These are phyloP conservation scores for Liriodendron chinense DNA, from an alignment of 164 flowering plant genomes.

Conservation along the genomic window DNA sequence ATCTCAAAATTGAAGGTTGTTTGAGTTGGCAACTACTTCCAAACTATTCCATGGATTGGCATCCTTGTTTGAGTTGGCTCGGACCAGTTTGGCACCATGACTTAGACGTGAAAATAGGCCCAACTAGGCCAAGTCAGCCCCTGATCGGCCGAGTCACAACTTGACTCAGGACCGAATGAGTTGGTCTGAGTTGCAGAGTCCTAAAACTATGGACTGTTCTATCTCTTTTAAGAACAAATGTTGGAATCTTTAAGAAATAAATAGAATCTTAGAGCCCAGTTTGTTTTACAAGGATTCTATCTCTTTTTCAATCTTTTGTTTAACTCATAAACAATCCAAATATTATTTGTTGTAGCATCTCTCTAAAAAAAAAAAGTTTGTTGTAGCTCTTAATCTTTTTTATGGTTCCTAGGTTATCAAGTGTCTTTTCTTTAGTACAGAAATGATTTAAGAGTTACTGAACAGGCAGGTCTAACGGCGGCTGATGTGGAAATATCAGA, in stretches of 20 bases:
- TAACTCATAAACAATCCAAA: no score
- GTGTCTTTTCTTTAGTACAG: background rate
- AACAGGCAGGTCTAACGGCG: conserved; percentile 93
- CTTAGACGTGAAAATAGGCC: background rate
- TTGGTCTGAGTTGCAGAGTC: no score
- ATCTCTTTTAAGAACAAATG: background rate
- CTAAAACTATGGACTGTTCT: background rate
- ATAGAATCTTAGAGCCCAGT: background rate
- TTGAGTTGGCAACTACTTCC: background rate
- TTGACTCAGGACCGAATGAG: no score
- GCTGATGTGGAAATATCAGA: conserved; percentile 93
- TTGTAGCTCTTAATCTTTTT: background rate
- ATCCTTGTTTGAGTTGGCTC: background rate
- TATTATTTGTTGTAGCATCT: no score
- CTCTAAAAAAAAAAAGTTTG: background rate
- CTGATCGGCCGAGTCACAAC: no score
- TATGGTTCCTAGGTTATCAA: background rate
- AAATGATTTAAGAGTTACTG: conserved; percentile 15
- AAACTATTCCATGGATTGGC: background rate
- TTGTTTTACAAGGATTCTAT: background rate
- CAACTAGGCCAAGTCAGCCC: background rate
- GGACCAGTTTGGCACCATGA: background rate
- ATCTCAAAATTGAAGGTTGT: no score
- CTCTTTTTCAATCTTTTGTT: background rate
- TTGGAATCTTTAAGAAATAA: background rate